Percentiles rank a stretch among this genome's conserved stretches.
These are phyloP conservation scores for Serendipita sp. DNA, from an alignment of 1,284 basidiomycete species.

Conservation along the genomic window DNA sequence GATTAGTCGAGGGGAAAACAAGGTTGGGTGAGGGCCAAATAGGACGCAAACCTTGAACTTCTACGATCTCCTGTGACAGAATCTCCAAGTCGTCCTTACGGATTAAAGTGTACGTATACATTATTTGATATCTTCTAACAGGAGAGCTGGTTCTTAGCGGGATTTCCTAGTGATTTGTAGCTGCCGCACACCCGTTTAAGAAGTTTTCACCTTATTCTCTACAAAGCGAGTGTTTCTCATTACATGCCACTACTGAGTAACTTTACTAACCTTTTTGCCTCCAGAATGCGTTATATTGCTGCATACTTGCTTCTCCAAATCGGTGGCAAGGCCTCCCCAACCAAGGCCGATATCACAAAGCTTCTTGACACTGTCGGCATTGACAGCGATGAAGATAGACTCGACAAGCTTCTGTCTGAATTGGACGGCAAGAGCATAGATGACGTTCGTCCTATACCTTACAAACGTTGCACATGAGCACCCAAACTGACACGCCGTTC, in stretches of 20 bases:
- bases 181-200: constrained; percentile 36
- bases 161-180: constrained; percentile 64
- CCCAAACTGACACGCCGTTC: constrained; percentile 2
- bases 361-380: constrained; percentile 81
- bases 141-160: constrained; percentile 1
- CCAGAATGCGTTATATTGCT: constrained; percentile 90
- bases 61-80: constrained; percentile 45
- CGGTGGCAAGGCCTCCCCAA: constrained; percentile 84
- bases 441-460: constrained; percentile 34
- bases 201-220: constrained; percentile 14
- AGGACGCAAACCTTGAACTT: constrained; percentile 9
- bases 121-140: neutral
- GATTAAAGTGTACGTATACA: constrained; percentile 58
- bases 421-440: constrained; percentile 86
- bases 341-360: constrained; percentile 79
- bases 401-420: constrained; percentile 81
- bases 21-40: constrained; percentile 6
- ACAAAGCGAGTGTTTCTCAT: constrained; percentile 2
- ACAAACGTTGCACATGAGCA: constrained; percentile 5
- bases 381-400: constrained; percentile 75
- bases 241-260: too few species aligned
- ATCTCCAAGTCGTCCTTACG: constrained; percentile 78
- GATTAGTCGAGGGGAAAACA: neutral
- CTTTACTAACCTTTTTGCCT: constrained; percentile 14
- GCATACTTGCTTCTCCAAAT: constrained; percentile 95